Conservation (phyloP, 2,329 filamentous ascomycete species). For the Magnaporthales sp. region DNA sequence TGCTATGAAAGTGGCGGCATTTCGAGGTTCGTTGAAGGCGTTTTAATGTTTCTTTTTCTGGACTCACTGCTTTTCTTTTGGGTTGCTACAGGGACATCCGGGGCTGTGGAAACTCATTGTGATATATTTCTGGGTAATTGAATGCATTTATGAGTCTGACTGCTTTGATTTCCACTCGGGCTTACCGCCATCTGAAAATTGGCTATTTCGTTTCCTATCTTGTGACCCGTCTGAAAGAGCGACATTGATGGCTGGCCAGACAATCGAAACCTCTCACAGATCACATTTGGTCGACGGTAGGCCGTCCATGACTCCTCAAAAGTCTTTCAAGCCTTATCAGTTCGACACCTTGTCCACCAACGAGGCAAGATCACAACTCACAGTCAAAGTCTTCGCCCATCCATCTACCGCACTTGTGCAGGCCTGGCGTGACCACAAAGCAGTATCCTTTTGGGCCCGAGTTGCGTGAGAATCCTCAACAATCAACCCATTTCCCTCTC, state of each 20-base stretch:
- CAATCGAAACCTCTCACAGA: no score
- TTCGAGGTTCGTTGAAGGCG: neutral
- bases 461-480: neutral
- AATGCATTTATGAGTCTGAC: neutral
- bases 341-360: neutral
- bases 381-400: neutral
- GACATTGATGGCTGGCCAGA: neutral
- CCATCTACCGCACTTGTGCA: neutral
- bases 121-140: neutral
- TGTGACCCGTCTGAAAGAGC: no score
- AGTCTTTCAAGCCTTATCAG: neutral
- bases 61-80: neutral
- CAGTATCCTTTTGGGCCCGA: neutral
- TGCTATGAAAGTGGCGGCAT: neutral
- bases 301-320: neutral
- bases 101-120: neutral
- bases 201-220: neutral
- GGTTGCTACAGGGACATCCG: neutral
- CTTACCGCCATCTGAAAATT: neutral
- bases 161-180: neutral
- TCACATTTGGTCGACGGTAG: no score
- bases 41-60: neutral
- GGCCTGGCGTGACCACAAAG: neutral
- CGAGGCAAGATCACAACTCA: neutral
- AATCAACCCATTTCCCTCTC: no score